Evolutionary conservation across 805 yeast species (phyloP), one percentile per base, ranked within the genome.

Genomic region (Yamadazyma laniorum): DNA sequence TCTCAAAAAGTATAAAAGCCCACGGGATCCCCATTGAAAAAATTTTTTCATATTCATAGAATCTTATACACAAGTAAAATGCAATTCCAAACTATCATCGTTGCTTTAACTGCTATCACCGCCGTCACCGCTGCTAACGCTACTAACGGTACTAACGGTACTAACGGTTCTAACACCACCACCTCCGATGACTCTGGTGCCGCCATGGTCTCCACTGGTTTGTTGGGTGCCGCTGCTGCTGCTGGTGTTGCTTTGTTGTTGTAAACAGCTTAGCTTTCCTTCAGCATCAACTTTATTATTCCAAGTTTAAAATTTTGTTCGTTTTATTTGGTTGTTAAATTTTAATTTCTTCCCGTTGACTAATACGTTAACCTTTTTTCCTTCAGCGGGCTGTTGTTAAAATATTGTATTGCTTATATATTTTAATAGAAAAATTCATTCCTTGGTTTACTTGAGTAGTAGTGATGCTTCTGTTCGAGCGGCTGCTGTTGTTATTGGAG

Each of bases 171-270:
- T 21, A 33, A 49, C 36, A 33, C 50, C 36, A 33, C 50, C 36
- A 33, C 50, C 36, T 38, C 51, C 22, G 44, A 42, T 15, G 52
- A 42, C 29, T 44, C 48, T 39, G 54, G 55, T 42, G 52, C 52
- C 41, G 42, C 52, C 42, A 18, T 56, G 35, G 53, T 58, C 38
- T 58, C 52, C 43, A 51, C 58, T 43, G 65, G 63, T 49, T 57
- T 60, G 39, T 47, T 53, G 42, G 64, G 59, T 43, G 59, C 59
- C 49, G 64, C 58, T 35, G 59, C 62, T 42, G 66, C 63, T 37
- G 56, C 54, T 48, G 58, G 53, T 47, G 62, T 59, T 47, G 70
- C 70, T 56, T 61, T 63, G 53, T 61, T 63, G 55, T 55, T 63
- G 53, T 63, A 61, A 61, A 18, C 27, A 18, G 12, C 30, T 14